Percentiles rank a stretch among this genome's conserved stretches.
Evolutionary conservation across 31 red algal genomes (phyloP).

Genomic region (Bonnemaisonia californica): DNA sequence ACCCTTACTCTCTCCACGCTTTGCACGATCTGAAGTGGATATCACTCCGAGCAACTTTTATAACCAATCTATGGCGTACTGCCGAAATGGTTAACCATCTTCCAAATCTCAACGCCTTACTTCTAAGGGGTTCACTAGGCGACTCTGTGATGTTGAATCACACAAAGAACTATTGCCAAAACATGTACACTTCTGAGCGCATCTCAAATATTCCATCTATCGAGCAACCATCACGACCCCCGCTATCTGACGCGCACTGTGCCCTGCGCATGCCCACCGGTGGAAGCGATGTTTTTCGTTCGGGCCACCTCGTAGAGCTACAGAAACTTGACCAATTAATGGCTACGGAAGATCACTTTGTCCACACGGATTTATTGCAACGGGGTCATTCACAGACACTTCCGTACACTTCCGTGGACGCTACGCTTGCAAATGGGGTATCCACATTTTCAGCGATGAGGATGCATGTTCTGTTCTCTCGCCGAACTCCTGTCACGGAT

Average conservation of each 20-base stretch:
- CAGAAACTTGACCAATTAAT: background rate
- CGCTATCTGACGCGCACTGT: background rate
- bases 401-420: too few species aligned
- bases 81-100: constrained; percentile 43
- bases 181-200: background rate
- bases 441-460: background rate
- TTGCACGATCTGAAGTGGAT: constrained; percentile 49
- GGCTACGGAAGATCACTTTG: background rate
- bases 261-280: background rate
- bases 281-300: background rate
- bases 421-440: background rate
- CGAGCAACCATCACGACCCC: too few species aligned
- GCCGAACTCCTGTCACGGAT: background rate
- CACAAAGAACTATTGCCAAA: constrained; percentile 19
- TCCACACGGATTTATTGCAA: background rate
- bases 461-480: background rate
- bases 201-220: too few species aligned
- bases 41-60: constrained; percentile 39
- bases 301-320: background rate
- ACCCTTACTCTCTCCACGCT: constrained; percentile 13
- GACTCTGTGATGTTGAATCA: background rate
- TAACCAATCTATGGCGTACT: constrained; percentile 42
- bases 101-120: constrained; percentile 31
- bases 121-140: constrained; percentile 8
- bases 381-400: too few species aligned